Conservation (phyloP, 2,329 filamentous ascomycete species). For the Ceratocystis alfenasii region DNA sequence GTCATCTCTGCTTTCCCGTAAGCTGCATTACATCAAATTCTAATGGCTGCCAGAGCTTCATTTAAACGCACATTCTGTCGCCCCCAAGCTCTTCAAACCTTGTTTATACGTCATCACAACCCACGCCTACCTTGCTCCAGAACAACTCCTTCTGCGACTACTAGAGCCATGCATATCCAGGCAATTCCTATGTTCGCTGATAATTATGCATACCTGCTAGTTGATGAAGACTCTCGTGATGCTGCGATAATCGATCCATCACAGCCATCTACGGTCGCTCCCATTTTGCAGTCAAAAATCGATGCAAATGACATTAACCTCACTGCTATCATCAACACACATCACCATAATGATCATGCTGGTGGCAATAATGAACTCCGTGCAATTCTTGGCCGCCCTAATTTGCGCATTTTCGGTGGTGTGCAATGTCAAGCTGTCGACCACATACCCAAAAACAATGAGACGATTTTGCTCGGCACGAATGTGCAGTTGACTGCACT, state of each 20-base stretch:
- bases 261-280: slow-evolving; percentile 54
- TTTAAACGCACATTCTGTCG: neutral
- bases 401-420: slow-evolving; percentile 72
- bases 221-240: slow-evolving; percentile 67
- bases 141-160: slow-evolving; percentile 16
- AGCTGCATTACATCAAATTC: neutral
- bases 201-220: slow-evolving; percentile 76
- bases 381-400: slow-evolving; percentile 38
- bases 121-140: neutral
- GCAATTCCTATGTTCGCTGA: slow-evolving; percentile 85
- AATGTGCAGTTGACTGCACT: slow-evolving; percentile 52
- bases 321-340: slow-evolving; percentile 86
- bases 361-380: slow-evolving; percentile 64
- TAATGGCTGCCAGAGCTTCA: neutral
- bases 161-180: slow-evolving; percentile 66
- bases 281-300: slow-evolving; percentile 58
- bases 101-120: neutral
- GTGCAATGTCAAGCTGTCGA: slow-evolving; percentile 74
- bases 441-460: slow-evolving; percentile 59
- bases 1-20: no score
- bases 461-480: slow-evolving; percentile 69
- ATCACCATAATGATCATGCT: slow-evolving; percentile 91
- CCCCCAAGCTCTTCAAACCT: neutral
- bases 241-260: slow-evolving; percentile 71
- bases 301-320: slow-evolving; percentile 63